Conservation (phyloP, 2,329 filamentous ascomycete species). For the Calonectria henricotiae region DNA sequence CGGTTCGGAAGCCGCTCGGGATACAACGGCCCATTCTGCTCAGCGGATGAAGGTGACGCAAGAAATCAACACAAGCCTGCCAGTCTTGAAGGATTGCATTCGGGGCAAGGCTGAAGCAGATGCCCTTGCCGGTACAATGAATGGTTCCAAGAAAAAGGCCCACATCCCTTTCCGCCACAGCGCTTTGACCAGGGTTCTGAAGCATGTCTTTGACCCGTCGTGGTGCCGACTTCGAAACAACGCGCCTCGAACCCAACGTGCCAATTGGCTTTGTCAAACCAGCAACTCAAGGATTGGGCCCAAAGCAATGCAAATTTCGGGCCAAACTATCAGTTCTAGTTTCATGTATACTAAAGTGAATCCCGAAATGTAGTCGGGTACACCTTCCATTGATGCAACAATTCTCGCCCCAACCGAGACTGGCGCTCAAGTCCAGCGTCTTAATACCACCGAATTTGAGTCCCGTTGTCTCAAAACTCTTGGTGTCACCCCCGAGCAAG, state of each 20-base stretch:
- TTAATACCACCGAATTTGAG: constrained; percentile 61
- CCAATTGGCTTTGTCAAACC: constrained; percentile 62
- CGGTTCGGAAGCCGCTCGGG: constrained; percentile 66
- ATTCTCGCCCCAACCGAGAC: constrained; percentile 61
- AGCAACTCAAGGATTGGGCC: constrained; percentile 61
- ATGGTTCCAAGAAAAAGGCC: constrained; percentile 52
- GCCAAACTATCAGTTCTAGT: neutral
- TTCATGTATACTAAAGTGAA: neutral
- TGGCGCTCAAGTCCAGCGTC: constrained; percentile 61
- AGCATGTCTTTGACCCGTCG: constrained; percentile 62
- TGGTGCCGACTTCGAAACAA: constrained; percentile 53
- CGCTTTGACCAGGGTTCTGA: constrained; percentile 56
- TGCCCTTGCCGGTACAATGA: constrained; percentile 35
- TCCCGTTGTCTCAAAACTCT: constrained; percentile 60
- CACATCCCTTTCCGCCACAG: constrained; percentile 63
- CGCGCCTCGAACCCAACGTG: constrained; percentile 48
- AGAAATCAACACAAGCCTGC: constrained; percentile 67
- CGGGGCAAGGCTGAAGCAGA: constrained; percentile 62
- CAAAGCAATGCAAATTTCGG: constrained; percentile 57
- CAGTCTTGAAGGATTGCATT: constrained; percentile 70
- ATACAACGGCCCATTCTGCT: constrained; percentile 59
- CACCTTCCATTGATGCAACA: constrained; percentile 54
- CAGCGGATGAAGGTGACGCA: constrained; percentile 65
- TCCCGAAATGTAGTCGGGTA: constrained; percentile 57
- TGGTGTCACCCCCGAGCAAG: constrained; percentile 58